Conservation (phyloP, 176 grass and related monocot species). For the Calamus simplicifolius region DNA sequence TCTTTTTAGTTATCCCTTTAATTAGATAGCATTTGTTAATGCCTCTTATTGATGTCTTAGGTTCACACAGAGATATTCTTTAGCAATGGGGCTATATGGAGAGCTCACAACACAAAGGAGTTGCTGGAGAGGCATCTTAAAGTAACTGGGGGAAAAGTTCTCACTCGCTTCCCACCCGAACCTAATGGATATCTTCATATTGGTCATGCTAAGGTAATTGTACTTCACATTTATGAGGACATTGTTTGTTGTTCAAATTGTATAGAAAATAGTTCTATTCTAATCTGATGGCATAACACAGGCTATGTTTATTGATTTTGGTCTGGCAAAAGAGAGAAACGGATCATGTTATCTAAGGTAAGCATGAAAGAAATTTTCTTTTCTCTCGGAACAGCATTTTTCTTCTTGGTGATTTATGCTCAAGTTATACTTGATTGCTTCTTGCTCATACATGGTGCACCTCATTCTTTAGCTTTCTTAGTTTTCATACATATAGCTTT, state of each 20-base stretch:
- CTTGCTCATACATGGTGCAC: too few species aligned
- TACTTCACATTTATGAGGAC: slow-evolving; percentile 4
- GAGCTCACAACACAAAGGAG: slow-evolving; percentile 79
- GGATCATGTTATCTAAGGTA: slow-evolving; percentile 95
- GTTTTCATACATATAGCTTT: too few species aligned
- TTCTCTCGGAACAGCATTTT: too few species aligned
- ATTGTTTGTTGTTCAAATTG: too few species aligned
- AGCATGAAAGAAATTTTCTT: neutral
- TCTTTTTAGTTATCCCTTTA: neutral
- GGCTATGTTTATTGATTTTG: slow-evolving; percentile 99
- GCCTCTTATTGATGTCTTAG: slow-evolving; percentile 24
- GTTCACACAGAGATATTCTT: slow-evolving; percentile 97
- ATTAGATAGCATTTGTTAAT: neutral
- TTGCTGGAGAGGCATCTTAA: slow-evolving; percentile 82
- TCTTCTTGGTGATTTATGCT: too few species aligned
- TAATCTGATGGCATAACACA: slow-evolving; percentile 13
- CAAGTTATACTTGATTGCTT: too few species aligned
- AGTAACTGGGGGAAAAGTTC: slow-evolving; percentile 87
- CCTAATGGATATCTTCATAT: slow-evolving; percentile 99
- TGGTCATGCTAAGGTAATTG: slow-evolving; percentile 84
- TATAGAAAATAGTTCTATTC: too few species aligned
- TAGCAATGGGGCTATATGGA: slow-evolving; percentile 82
- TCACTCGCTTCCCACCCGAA: slow-evolving; percentile 95
- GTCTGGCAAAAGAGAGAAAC: slow-evolving; percentile 83
- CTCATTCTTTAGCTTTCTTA: too few species aligned